A percentile compares a stretch with the other conserved stretches of the same genome.
These are phyloP conservation scores for Physaria fendleri DNA, from an alignment of 345 rosid species.

Conservation along the genomic window DNA sequence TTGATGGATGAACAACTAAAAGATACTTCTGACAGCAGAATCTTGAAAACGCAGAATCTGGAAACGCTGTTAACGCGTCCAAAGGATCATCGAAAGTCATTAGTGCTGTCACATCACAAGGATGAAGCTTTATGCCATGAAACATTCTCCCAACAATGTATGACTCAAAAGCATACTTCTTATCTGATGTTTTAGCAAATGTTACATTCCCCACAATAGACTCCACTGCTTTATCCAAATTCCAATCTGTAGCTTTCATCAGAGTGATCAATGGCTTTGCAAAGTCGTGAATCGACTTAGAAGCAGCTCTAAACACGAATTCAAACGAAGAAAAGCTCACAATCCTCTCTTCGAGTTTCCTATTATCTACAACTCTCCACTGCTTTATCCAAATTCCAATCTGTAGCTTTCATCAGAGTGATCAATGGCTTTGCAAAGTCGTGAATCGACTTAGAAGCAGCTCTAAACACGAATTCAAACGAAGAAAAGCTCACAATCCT, in stretches of 20 bases:
- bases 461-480: slow-evolving; percentile 33
- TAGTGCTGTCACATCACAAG: slow-evolving; percentile 33
- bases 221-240: slow-evolving; percentile 41
- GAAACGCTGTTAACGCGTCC: slow-evolving; percentile 35
- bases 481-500: slow-evolving; percentile 28
- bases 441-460: slow-evolving; percentile 49
- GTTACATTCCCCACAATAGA: slow-evolving; percentile 38
- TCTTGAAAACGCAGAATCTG: slow-evolving; percentile 41
- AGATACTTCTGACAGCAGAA: slow-evolving; percentile 51
- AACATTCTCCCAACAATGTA: slow-evolving; percentile 58
- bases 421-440: slow-evolving; percentile 63
- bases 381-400: slow-evolving; percentile 49
- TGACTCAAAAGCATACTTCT: slow-evolving; percentile 63
- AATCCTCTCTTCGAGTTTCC: slow-evolving; percentile 30
- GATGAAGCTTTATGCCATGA: slow-evolving; percentile 29
- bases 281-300: slow-evolving; percentile 53
- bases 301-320: slow-evolving; percentile 33
- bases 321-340: slow-evolving; percentile 33
- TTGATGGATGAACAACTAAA: slow-evolving; percentile 48
- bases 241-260: slow-evolving; percentile 63
- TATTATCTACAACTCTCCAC: too few relatives aligned
- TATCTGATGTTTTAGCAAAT: slow-evolving; percentile 40
- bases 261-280: slow-evolving; percentile 57
- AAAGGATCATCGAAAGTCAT: slow-evolving; percentile 44
- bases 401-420: slow-evolving; percentile 55